Conservation (phyloP, 164 flowering plant species). For the Piper betle region DNA sequence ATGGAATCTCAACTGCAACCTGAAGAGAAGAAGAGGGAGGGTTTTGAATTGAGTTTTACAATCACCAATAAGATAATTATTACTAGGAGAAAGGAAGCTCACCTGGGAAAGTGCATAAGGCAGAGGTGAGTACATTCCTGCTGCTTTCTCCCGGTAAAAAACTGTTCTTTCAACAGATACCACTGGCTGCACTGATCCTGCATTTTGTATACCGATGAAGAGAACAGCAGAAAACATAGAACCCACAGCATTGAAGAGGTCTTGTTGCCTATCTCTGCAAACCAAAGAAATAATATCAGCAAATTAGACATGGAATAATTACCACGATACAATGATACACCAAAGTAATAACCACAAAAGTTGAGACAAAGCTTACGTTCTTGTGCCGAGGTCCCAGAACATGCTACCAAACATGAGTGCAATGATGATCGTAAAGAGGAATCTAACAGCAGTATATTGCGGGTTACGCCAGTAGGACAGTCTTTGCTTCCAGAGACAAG, state of each 20-base stretch:
- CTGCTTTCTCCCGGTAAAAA: constrained; percentile 49
- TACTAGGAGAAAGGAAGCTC: neutral
- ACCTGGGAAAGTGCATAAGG: constrained; percentile 55
- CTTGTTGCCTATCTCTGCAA: constrained; percentile 24
- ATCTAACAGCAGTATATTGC: constrained; percentile 35
- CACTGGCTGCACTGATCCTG: constrained; percentile 44
- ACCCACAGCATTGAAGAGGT: constrained; percentile 46
- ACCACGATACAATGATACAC: neutral
- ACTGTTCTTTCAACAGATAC: constrained; percentile 48
- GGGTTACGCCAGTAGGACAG: constrained; percentile 49
- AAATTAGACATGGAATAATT: neutral
- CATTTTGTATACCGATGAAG: constrained; percentile 40
- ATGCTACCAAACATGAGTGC: constrained; percentile 42
- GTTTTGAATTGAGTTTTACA: neutral
- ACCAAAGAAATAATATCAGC: neutral
- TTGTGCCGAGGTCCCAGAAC: constrained; percentile 32
- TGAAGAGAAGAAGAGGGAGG: constrained; percentile 1
- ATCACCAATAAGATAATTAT: no score
- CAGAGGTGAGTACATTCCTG: constrained; percentile 51
- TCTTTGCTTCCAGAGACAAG: constrained; percentile 46
- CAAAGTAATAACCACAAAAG: neutral
- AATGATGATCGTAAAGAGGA: constrained; percentile 32
- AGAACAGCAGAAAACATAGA: constrained; percentile 50
- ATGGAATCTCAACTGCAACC: constrained; percentile 43
- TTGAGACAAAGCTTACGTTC: constrained; percentile 11